Evolutionary conservation across 2,329 filamentous ascomycete genomes (phyloP), one percentile per base, ranked within the genome.

Genomic region (Fusarium penzigii): DNA sequence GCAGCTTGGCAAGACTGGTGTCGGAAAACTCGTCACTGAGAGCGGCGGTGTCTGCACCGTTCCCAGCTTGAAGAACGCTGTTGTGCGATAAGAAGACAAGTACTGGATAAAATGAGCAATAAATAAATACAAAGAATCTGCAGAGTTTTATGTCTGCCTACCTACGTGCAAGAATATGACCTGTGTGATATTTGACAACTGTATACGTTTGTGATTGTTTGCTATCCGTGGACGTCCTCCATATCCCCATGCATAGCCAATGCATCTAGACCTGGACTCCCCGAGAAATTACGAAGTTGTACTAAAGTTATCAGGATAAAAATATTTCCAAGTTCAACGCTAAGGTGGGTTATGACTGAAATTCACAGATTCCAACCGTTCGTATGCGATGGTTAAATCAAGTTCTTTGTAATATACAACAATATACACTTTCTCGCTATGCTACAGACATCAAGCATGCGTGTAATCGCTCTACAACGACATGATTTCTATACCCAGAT

Each of bases 41-140:
- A 83, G 78, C 53, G 90, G 90, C 45, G 90, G 90, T 42, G 74
- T 89, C 43, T 97, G 94, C 77, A 93, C 83, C 42, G 92, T 97
- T 56, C 84, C 87, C 73, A 89, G 80, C 53, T 78, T 99, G 68
- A 87, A 87, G 75, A 87, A 85, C 39, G 94, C 90, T 58, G 84
- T 86, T 59, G 90, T 97, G 58, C 84, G 92, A 80, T 97, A 89
- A 75, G 3, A 41, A 48, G n/a, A 49, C n/a, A 47, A 36, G 14
- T 1, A 5, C 9, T 43, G 39, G 17, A 20, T 44, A 42, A 34
- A 42, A n/a, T 44, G 17, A 45, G 17, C 52, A 9, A 10, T 53
- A 51, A 46, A 58, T 47, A 44, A 34, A 56, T 32, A 62, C 54
- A 56, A 39, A 38, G 32, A 25, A 34, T 11, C 32, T 36, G 32